Percentiles rank a stretch among this genome's conserved stretches.
Evolutionary conservation across 345 rosid species (phyloP).

Genomic region (Acer saccharum): DNA sequence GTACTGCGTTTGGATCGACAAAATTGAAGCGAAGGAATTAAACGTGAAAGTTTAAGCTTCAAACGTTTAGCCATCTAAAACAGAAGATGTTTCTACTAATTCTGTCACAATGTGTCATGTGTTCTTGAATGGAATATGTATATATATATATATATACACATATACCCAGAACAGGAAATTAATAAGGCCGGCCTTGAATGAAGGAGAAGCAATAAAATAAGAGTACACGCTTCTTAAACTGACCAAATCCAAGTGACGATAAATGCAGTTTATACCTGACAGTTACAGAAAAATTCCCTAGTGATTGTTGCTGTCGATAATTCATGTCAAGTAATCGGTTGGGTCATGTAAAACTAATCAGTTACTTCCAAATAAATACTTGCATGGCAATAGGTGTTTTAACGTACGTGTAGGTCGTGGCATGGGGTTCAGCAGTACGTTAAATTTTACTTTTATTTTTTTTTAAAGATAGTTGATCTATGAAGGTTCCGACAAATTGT

Average conservation of each 20-base stretch:
- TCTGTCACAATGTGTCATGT: no score
- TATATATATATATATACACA: no score
- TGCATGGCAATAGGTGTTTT: not conserved
- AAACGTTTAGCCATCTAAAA: conserved; percentile 38
- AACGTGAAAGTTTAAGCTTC: conserved; percentile 44
- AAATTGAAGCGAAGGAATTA: conserved; percentile 39
- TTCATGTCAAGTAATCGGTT: not conserved
- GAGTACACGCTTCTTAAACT: not conserved
- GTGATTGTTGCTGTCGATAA: conserved; percentile 17
- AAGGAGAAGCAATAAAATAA: not conserved
- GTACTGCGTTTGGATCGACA: conserved; percentile 37
- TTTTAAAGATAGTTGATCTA: no score
- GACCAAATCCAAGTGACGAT: conserved; percentile 35
- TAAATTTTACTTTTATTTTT: no score
- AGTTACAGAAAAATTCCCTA: conserved; percentile 23
- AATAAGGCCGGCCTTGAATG: conserved; percentile 35
- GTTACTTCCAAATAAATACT: not conserved
- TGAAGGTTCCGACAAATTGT: no score
- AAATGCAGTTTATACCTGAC: conserved; percentile 5
- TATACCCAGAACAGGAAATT: no score
- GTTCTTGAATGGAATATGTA: not conserved
- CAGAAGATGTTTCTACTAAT: not conserved
- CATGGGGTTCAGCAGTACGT: no score
- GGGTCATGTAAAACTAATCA: not conserved
- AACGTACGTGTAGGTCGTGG: not conserved